Base-by-base conservation (phyloP, 306 rosid species). In the Datisca glomerata region DNA sequence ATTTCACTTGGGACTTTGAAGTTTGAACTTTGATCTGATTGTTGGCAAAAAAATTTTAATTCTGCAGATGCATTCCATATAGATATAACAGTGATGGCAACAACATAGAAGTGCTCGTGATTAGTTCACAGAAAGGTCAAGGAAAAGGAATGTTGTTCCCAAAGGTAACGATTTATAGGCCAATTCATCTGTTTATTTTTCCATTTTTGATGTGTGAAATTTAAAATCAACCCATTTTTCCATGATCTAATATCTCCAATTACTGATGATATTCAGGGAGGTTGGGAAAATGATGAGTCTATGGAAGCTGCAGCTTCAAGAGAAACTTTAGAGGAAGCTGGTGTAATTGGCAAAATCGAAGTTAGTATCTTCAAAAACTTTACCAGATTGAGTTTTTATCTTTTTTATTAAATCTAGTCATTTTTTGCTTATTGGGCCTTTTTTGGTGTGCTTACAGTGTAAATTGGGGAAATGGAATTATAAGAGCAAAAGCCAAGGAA, bases 301-400 rank as follows among this genome's bases (percentile, higher is more conserved):
- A 87, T 65, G 56, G 87, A 74, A 42, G 74, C 65, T n/a, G 96
- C 96, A 13, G 96, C 96, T 49, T 21, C 24, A 41, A 76, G 96
- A 45, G 96, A 87, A 47, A 87, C 94, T 5, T 10, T 76, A 1
- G 96, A 87, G 60, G 96, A 87, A 72, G 96, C 96, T 41, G 96
- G 96, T 1, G 93, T 87, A 24, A 15, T 47, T 40, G 96, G 96
- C 62, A 38, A 49, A 18, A 67, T 87, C 38, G 80, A 74, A 59
- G 96, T 87, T 2, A 59, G 93, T 66, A 49, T 64, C 51, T 54
- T 25, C 2, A 12, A 65, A 36, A n/a, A n/a, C n/a, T n/a, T n/a
- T n/a, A n/a, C n/a, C n/a, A n/a, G n/a, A n/a, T n/a, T n/a, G n/a
- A n/a, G n/a, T n/a, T n/a, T n/a, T n/a, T n/a, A n/a, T n/a, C n/a